phyloP scores from a whole-genome alignment of 2,329 filamentous ascomycete species.

The Pseudogymnoascus destructans region DNA sequence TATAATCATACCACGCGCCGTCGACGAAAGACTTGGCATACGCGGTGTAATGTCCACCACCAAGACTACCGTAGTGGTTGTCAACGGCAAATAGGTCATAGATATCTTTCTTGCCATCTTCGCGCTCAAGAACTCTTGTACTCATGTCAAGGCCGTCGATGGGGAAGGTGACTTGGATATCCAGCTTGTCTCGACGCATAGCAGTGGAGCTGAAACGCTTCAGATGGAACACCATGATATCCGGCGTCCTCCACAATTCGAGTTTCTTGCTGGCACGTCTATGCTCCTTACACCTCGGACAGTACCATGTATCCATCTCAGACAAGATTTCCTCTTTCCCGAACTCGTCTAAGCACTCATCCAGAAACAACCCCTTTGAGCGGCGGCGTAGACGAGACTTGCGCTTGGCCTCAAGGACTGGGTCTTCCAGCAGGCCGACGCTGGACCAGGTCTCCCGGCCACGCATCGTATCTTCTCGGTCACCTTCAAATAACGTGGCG shows the following conservation, averaged over 20 bases:
- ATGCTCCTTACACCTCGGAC: constrained; percentile 87
- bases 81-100: constrained; percentile 95
- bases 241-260: constrained; percentile 90
- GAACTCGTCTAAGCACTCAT: constrained; percentile 89
- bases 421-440: constrained; percentile 38
- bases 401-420: constrained; percentile 51
- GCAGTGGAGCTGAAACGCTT: constrained; percentile 87
- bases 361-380: constrained; percentile 67
- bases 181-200: constrained; percentile 77
- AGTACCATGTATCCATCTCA: constrained; percentile 96
- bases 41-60: constrained; percentile 92
- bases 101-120: constrained; percentile 66
- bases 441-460: constrained; percentile 46
- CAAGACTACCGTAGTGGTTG: constrained; percentile 86
- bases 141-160: constrained; percentile 75
- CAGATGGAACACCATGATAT: constrained; percentile 87
- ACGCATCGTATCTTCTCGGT: constrained; percentile 35
- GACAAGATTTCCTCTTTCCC: constrained; percentile 88
- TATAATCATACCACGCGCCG: constrained; percentile 88
- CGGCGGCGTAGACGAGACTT: constrained; percentile 50
- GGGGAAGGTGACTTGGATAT: constrained; percentile 83
- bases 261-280: constrained; percentile 90
- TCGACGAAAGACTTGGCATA: constrained; percentile 88
- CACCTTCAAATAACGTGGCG: constrained; percentile 51
- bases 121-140: constrained; percentile 63